These are phyloP conservation scores for Kingdonia uniflora DNA, from an alignment of 164 flowering plant species.

Conservation along the genomic window DNA sequence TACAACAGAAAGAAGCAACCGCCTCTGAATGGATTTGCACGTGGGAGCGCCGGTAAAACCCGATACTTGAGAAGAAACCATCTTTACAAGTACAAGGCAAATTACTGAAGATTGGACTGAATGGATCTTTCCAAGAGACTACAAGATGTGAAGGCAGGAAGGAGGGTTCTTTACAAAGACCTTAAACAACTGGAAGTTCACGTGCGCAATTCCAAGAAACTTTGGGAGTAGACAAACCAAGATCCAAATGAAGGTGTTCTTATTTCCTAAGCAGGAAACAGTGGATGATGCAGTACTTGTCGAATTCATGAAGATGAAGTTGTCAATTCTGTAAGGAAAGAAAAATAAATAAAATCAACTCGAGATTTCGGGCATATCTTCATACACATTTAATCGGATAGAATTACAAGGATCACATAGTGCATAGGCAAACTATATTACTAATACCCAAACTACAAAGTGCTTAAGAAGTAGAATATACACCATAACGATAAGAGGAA, in stretches of 20 bases:
- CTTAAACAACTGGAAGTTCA: constrained; percentile 45
- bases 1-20: constrained; percentile 28
- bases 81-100: constrained; percentile 14
- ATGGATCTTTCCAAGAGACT: constrained; percentile 12
- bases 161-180: constrained; percentile 55
- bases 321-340: constrained; percentile 36
- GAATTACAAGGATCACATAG: too few relatives aligned
- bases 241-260: constrained; percentile 55
- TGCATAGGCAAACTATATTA: too few relatives aligned
- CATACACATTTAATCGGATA: too few relatives aligned
- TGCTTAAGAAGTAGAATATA: too few relatives aligned
- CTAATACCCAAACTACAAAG: too few relatives aligned
- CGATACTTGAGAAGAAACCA: constrained; percentile 56
- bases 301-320: constrained; percentile 73
- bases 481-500: too few relatives aligned
- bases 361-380: too few relatives aligned
- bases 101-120: constrained; percentile 9
- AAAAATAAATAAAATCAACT: too few relatives aligned
- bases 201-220: constrained; percentile 46
- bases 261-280: constrained; percentile 95
- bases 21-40: constrained; percentile 22
- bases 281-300: constrained; percentile 43
- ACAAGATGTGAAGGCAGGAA: constrained; percentile 15
- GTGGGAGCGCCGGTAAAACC: constrained; percentile 17
- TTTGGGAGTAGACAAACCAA: constrained; percentile 57